Conservation (phyloP, 2,329 filamentous ascomycete genomes). For the Pseudocercospora fijiensis region DNA sequence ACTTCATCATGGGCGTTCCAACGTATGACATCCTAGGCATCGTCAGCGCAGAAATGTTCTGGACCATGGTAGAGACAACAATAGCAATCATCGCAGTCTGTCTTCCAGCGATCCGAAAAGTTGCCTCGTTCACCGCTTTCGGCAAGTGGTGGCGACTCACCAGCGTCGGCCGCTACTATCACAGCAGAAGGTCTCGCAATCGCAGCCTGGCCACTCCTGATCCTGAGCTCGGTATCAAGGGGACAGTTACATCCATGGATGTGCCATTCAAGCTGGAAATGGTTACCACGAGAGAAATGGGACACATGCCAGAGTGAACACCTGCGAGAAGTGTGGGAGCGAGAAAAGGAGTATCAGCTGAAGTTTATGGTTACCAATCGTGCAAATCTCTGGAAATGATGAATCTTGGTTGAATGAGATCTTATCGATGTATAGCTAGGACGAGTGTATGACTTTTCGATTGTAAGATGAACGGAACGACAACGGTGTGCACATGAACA, state of each 20-base stretch:
- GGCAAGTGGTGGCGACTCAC: slow-evolving; percentile 9
- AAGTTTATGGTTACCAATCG: neutral
- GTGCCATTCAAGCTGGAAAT: neutral
- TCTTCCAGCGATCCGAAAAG: slow-evolving; percentile 15
- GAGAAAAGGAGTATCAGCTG: neutral
- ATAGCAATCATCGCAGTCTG: slow-evolving; percentile 20
- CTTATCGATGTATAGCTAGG: neutral
- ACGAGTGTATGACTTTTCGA: neutral
- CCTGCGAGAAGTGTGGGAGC: neutral
- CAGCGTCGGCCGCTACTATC: neutral
- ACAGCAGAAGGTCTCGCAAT: neutral
- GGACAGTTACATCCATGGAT: slow-evolving; percentile 3
- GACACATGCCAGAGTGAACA: neutral
- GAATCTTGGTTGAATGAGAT: neutral
- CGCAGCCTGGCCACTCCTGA: neutral
- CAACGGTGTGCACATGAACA: too few relatives aligned
- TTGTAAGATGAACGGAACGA: too few relatives aligned
- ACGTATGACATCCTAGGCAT: slow-evolving; percentile 23
- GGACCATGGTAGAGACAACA: slow-evolving; percentile 22
- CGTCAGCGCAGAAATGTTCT: slow-evolving; percentile 20
- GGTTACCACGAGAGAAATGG: neutral
- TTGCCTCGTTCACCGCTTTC: slow-evolving; percentile 11
- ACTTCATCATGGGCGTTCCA: slow-evolving; percentile 15
- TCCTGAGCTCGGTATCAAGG: neutral
- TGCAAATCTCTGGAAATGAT: neutral